Percentiles rank a stretch among this genome's conserved stretches.
Evolutionary conservation across 805 yeast genomes (phyloP).

Genomic region (Starmera caribaea): DNA sequence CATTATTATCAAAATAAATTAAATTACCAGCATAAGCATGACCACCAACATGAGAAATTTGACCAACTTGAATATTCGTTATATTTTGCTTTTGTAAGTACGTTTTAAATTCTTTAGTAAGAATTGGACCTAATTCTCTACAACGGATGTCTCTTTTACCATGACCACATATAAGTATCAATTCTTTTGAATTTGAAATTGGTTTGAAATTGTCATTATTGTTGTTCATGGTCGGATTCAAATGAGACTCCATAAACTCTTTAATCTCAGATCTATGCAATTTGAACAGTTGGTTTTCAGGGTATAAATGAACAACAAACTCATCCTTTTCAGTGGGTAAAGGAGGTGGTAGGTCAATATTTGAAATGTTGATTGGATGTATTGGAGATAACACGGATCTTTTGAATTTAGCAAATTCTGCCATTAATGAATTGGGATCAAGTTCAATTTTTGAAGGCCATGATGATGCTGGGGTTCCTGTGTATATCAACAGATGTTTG

Average conservation of each 20-base stretch:
- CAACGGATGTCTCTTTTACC: conserved; percentile 53
- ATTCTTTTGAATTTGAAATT: conserved; percentile 8
- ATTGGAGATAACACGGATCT: conserved; percentile 26
- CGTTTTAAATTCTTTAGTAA: conserved; percentile 37
- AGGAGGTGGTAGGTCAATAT: conserved; percentile 24
- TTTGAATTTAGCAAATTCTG: conserved; percentile 27
- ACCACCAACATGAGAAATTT: conserved; percentile 75
- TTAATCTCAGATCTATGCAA: conserved; percentile 8
- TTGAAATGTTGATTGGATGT: conserved; percentile 43
- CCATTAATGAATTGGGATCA: conserved; percentile 32
- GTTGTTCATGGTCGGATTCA: conserved; percentile 25
- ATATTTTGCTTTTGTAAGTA: conserved; percentile 23
- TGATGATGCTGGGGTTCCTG: conserved; percentile 27
- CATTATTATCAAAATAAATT: conserved; percentile 37
- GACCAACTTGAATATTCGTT: conserved; percentile 33
- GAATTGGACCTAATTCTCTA: conserved; percentile 54
- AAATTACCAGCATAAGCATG: conserved; percentile 83
- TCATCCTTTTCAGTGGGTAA: neutral
- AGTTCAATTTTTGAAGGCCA: conserved; percentile 40
- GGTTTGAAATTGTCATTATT: conserved; percentile 18
- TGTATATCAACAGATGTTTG: conserved; percentile 47
- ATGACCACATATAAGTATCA: conserved; percentile 61
- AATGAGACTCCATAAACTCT: conserved; percentile 31
- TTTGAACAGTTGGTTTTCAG: conserved; percentile 36
- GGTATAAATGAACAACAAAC: conserved; percentile 35